A percentile compares a stretch with the other conserved stretches of the same genome.
Conservation (phyloP, 2,329 filamentous ascomycete species). For the Trichoderma pleuroti region DNA sequence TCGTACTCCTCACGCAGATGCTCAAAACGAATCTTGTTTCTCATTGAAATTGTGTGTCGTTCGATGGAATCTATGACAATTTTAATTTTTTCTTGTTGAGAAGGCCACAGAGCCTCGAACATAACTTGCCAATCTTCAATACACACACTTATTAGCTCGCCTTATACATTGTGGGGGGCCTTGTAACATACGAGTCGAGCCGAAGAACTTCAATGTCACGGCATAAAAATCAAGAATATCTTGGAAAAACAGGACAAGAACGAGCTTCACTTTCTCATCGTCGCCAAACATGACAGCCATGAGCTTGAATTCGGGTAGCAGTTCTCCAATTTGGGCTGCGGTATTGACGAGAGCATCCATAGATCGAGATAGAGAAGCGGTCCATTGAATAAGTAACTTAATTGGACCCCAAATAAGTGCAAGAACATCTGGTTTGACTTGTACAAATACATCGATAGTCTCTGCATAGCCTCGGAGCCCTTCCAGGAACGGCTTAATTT, state of each 20-base stretch:
- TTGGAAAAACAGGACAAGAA: neutral
- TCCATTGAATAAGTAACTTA: neutral
- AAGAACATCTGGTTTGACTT: neutral
- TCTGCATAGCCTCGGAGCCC: conserved; percentile 9
- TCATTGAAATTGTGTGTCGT: neutral
- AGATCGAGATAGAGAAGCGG: neutral
- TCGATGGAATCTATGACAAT: neutral
- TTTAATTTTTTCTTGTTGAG: neutral
- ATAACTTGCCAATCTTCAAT: neutral
- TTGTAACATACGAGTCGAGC: neutral
- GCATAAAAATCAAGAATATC: neutral
- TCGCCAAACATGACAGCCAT: neutral
- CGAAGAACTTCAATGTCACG: neutral
- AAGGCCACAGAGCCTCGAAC: neutral
- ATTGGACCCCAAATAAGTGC: neutral
- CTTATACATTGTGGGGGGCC: neutral
- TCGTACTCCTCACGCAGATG: neutral
- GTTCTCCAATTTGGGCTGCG: neutral
- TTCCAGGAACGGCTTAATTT: conserved; percentile 31
- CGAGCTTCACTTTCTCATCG: neutral
- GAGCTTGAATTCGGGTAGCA: neutral
- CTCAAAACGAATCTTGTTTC: neutral
- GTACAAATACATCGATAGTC: neutral
- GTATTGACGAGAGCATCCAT: neutral
- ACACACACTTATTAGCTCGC: neutral